These are phyloP conservation scores for Euphrasia confusa DNA, from an alignment of 257 asterid species.

Conservation along the genomic window DNA sequence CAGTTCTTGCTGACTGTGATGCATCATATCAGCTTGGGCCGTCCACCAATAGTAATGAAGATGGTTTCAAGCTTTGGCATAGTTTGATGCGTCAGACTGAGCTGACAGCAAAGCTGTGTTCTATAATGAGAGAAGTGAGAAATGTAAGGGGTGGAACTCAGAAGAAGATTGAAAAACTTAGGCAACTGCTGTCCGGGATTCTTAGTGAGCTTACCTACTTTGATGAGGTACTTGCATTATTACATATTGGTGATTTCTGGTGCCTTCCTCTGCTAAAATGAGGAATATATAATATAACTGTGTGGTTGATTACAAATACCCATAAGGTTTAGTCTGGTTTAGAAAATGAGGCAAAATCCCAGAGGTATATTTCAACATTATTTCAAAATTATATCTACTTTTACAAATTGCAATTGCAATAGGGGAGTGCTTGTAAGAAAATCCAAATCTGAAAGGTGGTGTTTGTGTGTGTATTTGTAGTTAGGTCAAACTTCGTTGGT, in stretches of 20 bases:
- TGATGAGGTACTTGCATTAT: conserved; percentile 59
- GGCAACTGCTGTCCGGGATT: conserved; percentile 93
- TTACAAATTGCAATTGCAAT: not conserved
- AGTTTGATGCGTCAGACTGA: conserved; percentile 96
- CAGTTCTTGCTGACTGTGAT: conserved; percentile 20
- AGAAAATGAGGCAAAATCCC: no score
- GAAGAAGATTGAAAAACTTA: conserved; percentile 92
- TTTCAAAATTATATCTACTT: not conserved
- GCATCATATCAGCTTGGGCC: conserved; percentile 55
- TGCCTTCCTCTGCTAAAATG: no score
- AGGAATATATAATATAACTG: no score
- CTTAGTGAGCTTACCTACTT: conserved; percentile 98
- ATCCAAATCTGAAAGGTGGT: no score
- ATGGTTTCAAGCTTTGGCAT: conserved; percentile 92
- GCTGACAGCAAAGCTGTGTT: conserved; percentile 90
- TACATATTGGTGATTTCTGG: not conserved
- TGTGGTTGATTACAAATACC: no score
- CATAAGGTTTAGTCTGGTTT: not conserved
- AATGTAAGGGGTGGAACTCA: conserved; percentile 93
- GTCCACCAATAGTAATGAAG: conserved; percentile 59
- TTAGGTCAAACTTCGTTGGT: no score
- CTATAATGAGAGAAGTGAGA: conserved; percentile 89
- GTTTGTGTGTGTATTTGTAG: not conserved
- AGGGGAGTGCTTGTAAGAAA: not conserved
- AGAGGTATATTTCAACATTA: not conserved